phyloP scores from a whole-genome alignment of 2,329 filamentous ascomycete genomes.

The Ilyonectria destructans region DNA sequence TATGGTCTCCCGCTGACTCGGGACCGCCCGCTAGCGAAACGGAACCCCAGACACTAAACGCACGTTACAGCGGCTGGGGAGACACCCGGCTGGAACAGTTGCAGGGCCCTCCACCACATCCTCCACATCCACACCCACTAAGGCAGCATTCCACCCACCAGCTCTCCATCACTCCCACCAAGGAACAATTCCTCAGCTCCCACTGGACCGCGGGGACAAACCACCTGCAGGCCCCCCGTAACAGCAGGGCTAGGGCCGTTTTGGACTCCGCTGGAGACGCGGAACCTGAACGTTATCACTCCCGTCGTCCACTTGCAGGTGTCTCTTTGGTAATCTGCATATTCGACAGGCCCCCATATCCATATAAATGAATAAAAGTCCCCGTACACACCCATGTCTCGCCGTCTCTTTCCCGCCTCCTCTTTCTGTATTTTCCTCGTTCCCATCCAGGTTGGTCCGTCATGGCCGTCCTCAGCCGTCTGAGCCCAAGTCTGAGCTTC shows the following conservation, averaged over 20 bases:
- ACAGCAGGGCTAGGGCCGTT: neutral
- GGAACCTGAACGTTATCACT: neutral
- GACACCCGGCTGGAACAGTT: neutral
- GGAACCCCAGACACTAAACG: neutral
- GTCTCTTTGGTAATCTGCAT: neutral
- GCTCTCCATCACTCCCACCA: neutral
- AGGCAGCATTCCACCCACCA: neutral
- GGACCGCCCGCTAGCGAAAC: neutral
- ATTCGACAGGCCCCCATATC: neutral
- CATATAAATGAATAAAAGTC: constrained; percentile 1
- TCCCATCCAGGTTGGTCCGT: neutral
- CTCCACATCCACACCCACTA: constrained; percentile 4
- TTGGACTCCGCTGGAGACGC: neutral
- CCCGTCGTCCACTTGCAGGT: neutral
- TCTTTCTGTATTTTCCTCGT: neutral
- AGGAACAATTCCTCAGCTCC: neutral
- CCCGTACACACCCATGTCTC: neutral
- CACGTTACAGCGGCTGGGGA: neutral
- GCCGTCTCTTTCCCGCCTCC: neutral
- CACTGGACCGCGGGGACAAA: neutral
- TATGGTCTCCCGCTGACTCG: neutral
- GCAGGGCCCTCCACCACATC: neutral
- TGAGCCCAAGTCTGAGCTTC: constrained; percentile 10
- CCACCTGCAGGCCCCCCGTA: neutral
- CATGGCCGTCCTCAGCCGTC: constrained; percentile 21